Conservation (phyloP, 108 stramenopile species). For the Cyclostephanos tholiformis region DNA sequence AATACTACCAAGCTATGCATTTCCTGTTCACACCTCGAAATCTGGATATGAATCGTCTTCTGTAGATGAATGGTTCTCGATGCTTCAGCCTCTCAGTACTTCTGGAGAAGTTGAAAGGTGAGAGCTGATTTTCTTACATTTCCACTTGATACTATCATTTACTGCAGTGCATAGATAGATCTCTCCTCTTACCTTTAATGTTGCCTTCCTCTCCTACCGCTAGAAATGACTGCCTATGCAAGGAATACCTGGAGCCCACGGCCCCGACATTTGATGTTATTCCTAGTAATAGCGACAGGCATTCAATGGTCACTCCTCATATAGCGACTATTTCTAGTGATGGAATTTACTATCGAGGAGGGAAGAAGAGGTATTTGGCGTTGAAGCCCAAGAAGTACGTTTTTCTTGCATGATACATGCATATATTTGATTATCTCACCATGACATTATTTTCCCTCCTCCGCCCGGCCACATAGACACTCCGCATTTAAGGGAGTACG, state of each 20-base stretch:
- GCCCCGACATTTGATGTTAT: constrained; percentile 35
- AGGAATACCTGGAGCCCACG: constrained; percentile 27
- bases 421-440: no score
- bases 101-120: not conserved
- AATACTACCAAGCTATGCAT: not conserved
- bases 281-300: not conserved
- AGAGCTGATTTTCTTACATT: not conserved
- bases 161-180: not conserved
- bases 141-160: not conserved
- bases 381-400: constrained; percentile 10
- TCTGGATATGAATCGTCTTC: not conserved
- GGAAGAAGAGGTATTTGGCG: not conserved
- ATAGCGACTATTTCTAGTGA: constrained; percentile 26
- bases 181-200: not conserved
- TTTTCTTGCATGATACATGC: not conserved
- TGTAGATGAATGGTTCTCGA: constrained; percentile 11
- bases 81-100: constrained; percentile 5
- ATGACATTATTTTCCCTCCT: not conserved
- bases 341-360: constrained; percentile 7
- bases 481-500: constrained; percentile 25
- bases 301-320: constrained; percentile 8
- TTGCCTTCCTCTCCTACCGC: not conserved
- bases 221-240: constrained; percentile 35
- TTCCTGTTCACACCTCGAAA: not conserved
- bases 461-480: not conserved